Evolutionary conservation across 257 asterid species (phyloP), one percentile per base, ranked within the genome.

Genomic region (Gentiana macrophylla): DNA sequence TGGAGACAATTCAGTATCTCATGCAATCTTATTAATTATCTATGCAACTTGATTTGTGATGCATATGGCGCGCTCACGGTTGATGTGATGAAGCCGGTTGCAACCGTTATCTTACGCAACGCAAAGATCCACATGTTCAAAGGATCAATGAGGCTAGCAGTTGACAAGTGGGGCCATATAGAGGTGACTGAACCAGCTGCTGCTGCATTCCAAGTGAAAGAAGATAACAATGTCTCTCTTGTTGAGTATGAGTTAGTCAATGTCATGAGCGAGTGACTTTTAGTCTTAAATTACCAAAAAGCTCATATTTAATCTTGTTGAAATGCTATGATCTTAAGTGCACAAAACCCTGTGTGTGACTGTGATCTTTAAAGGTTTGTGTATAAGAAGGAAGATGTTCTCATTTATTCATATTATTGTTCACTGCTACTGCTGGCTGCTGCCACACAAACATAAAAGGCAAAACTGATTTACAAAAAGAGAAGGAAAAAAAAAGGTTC

Each of bases 91-190:
- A 70, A 71, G 50, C 77, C 86, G 3, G 89, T 80, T 11, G 38
- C 63, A 11, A 74, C 79, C 6, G 73, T 80, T 49, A 76, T 76
- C 61, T 67, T 86, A 35, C 79, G 89, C 7, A 84, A 84, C 56
- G 88, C 94, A 32, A 84, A 76, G 80, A 84, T 85, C 0, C 78
- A 76, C 69, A 78, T 85, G 82, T 85, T 77, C 75, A 85, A 74
- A 70, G 87, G 77, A 48, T 53, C 76, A 7, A 82, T 79, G 95
- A 78, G 95, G 78, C 83, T 85, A 35, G 83, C 79, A 36, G 84
- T 82, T 3, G 86, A 84, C 68, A 84, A 79, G 55, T 82, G 95
- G 95, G 95, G 95, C 32, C 82, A 71, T 6, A 55, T 85, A 9
- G 93, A 80, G 77, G 77, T 71, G 24, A 55, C 82, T 56, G 76